These are phyloP conservation scores for Scenedesmus sp. DNA, from an alignment of 163 green algal genomes.

Conservation along the genomic window DNA sequence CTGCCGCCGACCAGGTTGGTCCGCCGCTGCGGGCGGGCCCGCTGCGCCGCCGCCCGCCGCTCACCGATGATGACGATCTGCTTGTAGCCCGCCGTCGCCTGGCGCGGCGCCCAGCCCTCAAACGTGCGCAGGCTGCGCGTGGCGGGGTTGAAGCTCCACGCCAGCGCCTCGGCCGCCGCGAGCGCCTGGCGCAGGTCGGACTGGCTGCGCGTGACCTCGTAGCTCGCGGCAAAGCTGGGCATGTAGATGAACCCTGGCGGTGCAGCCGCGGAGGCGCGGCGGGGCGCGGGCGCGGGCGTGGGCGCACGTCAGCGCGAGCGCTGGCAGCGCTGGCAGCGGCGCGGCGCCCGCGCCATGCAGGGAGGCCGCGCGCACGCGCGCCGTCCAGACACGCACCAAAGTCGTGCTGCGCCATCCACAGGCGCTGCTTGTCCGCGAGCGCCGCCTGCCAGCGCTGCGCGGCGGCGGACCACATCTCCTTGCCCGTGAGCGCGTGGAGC, in stretches of 20 bases:
- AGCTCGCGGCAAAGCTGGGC: slow-evolving; percentile 6
- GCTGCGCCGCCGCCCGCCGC: too few species aligned
- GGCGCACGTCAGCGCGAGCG: too few species aligned
- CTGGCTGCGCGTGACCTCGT: slow-evolving; percentile 1
- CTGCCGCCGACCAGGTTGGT: too few species aligned
- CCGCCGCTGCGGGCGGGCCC: too few species aligned
- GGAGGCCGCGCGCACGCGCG: neutral
- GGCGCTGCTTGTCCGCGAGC: slow-evolving; percentile 24
- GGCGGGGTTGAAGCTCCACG: neutral
- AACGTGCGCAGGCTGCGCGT: slow-evolving; percentile 32
- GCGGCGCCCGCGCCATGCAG: too few species aligned
- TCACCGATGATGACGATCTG: slow-evolving; percentile 39
- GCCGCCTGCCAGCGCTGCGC: slow-evolving; percentile 26
- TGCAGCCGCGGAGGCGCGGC: too few species aligned
- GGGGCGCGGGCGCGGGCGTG: too few species aligned
- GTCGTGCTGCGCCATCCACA: slow-evolving; percentile 33
- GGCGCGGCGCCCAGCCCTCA: slow-evolving; percentile 28
- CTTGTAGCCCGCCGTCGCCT: slow-evolving; percentile 2
- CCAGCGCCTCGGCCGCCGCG: slow-evolving; percentile 30
- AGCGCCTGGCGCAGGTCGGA: slow-evolving; percentile 32
- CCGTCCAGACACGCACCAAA: slow-evolving; percentile 21
- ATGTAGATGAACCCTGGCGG: slow-evolving; percentile 25
- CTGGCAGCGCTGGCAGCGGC: too few species aligned
- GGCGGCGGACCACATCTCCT: neutral
- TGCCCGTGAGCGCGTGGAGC: slow-evolving; percentile 27